Evolutionary conservation across 2,329 filamentous ascomycete species (phyloP), one percentile per base, ranked within the genome.

Genomic region (Aspergillus sp.): DNA sequence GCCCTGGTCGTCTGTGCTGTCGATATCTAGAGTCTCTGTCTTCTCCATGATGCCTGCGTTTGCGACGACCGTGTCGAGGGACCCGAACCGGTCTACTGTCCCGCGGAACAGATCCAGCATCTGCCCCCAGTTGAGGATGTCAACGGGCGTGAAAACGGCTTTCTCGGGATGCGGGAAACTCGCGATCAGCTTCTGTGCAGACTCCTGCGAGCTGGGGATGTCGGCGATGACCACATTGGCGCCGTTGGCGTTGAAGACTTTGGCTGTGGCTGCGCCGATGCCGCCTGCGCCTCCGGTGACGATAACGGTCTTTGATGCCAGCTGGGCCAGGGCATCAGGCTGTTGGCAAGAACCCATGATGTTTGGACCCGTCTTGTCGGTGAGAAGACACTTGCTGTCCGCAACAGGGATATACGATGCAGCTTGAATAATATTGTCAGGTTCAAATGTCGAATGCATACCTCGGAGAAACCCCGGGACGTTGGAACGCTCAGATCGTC

Each of bases 31-130:
- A 1, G 69, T 62, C 2, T 59, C 27, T 4, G 41, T 49, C 3
- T 60, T 60, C 34, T 68, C 65, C 56, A 78, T 79, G 48, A 76
- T 68, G 4, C 75, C 77, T 7, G 77, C 76, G 60, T 79, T 79
- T 33, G 75, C 75, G 17, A 79, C 63, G 2, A 78, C 74, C 15
- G 77, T 68, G 57, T 79, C 74, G 2, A 79, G 59, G 4, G 67
- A 56, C 3, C 74, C 71, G 48, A 78, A 79, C 5, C 34, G 58
- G 17, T 66, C 57, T 15, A 70, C 66, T 2, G 72, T 68, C 2
- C 55, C 42, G 39, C 70, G 65, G 57, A 78, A 78, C 3, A 75
- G 58, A 2, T 56, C 22, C 20, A 64, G 64, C 68, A 79, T 70
- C n/a, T 75, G 61, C 0, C 54, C 53, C 75, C 76, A 78, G 39